These are phyloP conservation scores for Ophiocytium majus DNA, from an alignment of 352 stramenopile species.

Conservation along the genomic window DNA sequence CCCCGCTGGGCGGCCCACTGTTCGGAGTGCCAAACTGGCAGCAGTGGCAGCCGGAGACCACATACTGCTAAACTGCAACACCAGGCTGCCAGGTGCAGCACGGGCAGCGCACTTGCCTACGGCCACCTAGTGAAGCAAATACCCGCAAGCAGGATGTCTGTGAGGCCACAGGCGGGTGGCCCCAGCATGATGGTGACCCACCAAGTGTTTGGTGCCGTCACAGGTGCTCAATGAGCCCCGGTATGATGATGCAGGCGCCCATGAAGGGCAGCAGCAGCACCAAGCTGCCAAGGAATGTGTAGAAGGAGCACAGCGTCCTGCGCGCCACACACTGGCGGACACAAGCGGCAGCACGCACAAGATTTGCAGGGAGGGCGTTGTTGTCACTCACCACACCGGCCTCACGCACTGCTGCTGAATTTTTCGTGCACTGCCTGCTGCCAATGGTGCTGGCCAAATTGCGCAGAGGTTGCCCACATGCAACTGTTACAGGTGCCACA, in stretches of 20 bases:
- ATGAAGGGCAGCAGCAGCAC: not conserved
- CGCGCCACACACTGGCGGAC: not conserved
- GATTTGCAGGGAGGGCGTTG: not conserved
- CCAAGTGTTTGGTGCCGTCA: not conserved
- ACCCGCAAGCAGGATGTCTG: too few species aligned
- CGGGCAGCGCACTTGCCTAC: too few species aligned
- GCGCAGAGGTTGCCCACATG: not conserved
- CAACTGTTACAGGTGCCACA: not conserved
- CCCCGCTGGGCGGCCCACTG: too few species aligned
- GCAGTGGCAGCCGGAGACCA: too few species aligned
- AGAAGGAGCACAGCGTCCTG: slow-evolving; percentile 13
- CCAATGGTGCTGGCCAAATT: not conserved
- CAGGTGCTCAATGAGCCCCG: not conserved
- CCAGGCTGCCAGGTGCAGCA: too few species aligned
- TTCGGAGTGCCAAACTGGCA: too few species aligned
- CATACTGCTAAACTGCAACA: too few species aligned
- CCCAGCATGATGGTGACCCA: too few species aligned
- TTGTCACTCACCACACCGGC: too few species aligned
- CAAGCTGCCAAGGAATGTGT: not conserved
- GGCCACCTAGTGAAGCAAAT: too few species aligned
- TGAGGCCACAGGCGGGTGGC: too few species aligned
- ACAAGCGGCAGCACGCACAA: not conserved
- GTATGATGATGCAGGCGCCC: not conserved
- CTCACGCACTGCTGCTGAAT: too few species aligned
- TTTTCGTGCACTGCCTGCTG: not conserved